Conservation (phyloP, 495 filamentous ascomycete species). For the Apodospora peruviana region DNA sequence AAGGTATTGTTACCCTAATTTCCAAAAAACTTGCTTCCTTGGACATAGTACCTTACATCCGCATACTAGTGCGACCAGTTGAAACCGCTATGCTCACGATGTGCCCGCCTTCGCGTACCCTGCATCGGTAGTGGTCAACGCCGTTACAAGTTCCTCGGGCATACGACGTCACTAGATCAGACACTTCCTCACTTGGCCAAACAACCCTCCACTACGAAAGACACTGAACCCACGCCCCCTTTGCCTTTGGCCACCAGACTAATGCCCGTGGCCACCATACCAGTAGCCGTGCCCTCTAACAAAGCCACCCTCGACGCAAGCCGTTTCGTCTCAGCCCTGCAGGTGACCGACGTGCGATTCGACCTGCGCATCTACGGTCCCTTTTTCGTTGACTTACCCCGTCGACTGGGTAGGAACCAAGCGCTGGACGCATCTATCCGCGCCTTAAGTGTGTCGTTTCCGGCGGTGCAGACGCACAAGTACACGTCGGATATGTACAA, state of each 20-base stretch:
- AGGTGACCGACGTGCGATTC: conserved; percentile 13
- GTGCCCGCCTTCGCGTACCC: conserved; percentile 35
- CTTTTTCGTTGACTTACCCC: conserved; percentile 9
- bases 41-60: background rate
- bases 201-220: background rate
- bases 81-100: conserved; percentile 40
- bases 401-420: conserved; percentile 9
- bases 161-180: conserved; percentile 19
- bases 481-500: conserved; percentile 7
- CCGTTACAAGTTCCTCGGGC: conserved; percentile 39
- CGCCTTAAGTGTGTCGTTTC: conserved; percentile 4
- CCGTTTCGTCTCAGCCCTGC: conserved; percentile 9
- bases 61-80: conserved; percentile 15
- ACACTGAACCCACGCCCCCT: background rate
- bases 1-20: conserved; percentile 37
- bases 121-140: conserved; percentile 44
- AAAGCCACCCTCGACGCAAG: background rate
- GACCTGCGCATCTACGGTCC: conserved; percentile 11
- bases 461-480: conserved; percentile 3
- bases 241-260: too few species aligned
- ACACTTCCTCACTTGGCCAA: conserved; percentile 4
- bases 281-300: background rate
- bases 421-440: conserved; percentile 12
- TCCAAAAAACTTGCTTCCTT: background rate
- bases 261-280: background rate